Base-by-base conservation (phyloP, 805 yeast genomes). In the fission yeast (Schizosaccharomyces pombe) region DNA sequence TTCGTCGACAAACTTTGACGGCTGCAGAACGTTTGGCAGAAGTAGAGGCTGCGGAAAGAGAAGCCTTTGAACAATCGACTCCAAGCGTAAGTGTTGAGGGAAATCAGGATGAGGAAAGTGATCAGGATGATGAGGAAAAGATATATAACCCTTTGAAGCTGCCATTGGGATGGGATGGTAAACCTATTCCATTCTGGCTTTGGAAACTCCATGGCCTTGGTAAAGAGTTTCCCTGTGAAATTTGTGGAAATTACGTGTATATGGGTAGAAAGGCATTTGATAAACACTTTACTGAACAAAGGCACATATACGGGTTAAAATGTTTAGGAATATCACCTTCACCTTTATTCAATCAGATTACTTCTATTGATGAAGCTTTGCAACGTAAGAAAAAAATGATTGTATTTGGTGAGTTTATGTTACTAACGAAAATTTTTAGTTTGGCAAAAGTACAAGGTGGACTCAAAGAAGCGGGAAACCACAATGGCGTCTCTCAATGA, bases 111-210 rank as follows among this genome's bases (percentile, higher is more conserved):
- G 58, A 58, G 1, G 60, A 62, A 22, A 66, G 63, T 12, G 70
- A 67, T 1, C 68, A 62, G 9, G 71, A 65, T 11, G 69, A 65
- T 4, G 64, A 63, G 33, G 68, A 62, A 6, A 58, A 62, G 19
- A 62, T 63, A 31, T 64, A 62, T 54, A 72, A 73, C 57, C 77
- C 79, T 19, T 68, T 75, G 55, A 76, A 80, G 55, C 65, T 84
- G 55, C 94, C 95, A 0, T 54, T 84, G 0, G 97, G 94, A 0
- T 75, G 83, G 19, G 96, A 87, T 65, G 96, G 96, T 0, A 75
- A 73, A 43, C 96, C 96, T 0, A 85, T 91, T 30, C 98, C 98
- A 1, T 77, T 73, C 55, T 91, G 98, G 98, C 70, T 91, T 30
- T 87, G 78, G 71, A 91, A 87, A 65, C 69, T 87, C 49, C 86